These are phyloP conservation scores for Trichocladium antarcticum DNA, from an alignment of 495 filamentous ascomycete genomes.

Conservation along the genomic window DNA sequence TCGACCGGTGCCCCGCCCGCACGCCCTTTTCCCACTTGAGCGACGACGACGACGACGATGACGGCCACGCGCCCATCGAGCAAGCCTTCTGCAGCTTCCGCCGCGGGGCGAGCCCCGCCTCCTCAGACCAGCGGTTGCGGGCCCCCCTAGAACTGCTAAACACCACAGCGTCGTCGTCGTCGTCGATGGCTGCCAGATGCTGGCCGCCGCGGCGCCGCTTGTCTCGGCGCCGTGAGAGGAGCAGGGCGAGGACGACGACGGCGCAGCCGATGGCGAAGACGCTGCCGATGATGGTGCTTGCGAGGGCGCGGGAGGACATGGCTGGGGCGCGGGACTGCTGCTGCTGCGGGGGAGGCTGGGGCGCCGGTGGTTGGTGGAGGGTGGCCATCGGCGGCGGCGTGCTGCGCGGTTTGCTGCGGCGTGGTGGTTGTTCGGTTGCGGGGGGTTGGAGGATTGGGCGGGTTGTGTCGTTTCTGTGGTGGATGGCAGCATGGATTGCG, in stretches of 20 bases:
- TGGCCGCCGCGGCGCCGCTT: no score
- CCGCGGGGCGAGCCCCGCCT: no score
- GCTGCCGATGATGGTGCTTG: slow-evolving; percentile 7
- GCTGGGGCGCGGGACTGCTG: not conserved
- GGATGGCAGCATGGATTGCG: not conserved
- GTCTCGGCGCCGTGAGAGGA: slow-evolving; percentile 2
- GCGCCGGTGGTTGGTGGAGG: not conserved
- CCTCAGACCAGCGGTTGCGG: not conserved
- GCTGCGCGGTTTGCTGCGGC: no score
- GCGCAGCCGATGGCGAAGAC: slow-evolving; percentile 1
- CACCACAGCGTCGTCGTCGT: no score
- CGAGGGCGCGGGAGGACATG: slow-evolving; percentile 5
- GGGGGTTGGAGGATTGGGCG: no score
- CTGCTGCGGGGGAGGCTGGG: not conserved
- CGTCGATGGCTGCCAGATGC: no score
- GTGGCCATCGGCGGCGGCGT: no score
- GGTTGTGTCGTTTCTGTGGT: no score
- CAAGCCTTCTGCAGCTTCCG: slow-evolving; percentile 6
- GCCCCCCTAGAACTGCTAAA: not conserved
- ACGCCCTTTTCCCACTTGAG: not conserved
- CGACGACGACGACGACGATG: not conserved
- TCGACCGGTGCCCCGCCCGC: not conserved
- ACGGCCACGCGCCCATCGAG: not conserved
- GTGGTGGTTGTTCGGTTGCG: no score
- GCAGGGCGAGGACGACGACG: slow-evolving; percentile 9